Percentiles rank a stretch among this genome's conserved stretches.
These are phyloP conservation scores for Trichoderma sp. DNA, from an alignment of 2,329 filamentous ascomycete species.

Conservation along the genomic window DNA sequence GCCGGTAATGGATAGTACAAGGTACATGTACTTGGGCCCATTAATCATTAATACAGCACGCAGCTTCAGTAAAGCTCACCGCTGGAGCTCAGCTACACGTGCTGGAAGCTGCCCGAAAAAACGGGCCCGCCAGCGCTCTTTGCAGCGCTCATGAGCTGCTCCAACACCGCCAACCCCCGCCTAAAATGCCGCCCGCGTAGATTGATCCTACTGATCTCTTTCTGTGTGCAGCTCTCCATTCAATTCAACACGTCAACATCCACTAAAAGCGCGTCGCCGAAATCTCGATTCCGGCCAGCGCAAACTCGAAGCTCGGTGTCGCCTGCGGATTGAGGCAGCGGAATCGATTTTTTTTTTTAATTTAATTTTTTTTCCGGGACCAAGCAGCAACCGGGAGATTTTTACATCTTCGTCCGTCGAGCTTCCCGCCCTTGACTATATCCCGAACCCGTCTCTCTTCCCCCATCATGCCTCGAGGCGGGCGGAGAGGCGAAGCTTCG, in stretches of 20 bases:
- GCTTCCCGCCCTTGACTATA: not conserved
- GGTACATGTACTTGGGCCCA: too few species aligned
- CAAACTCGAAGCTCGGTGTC: constrained; percentile 13
- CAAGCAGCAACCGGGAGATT: not conserved
- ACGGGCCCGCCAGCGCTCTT: not conserved
- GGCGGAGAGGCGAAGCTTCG: constrained; percentile 23
- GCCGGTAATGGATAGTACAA: too few species aligned
- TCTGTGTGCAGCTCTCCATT: not conserved
- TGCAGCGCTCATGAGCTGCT: not conserved
- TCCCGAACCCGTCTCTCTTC: not conserved
- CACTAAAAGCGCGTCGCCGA: constrained; percentile 19
- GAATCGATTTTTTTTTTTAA: not conserved
- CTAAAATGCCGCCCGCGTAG: not conserved
- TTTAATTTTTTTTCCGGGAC: too few species aligned
- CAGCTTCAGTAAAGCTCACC: constrained; percentile 8
- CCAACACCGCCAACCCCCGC: not conserved
- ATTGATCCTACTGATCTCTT: not conserved
- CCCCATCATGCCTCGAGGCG: constrained; percentile 33
- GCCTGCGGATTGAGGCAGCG: not conserved
- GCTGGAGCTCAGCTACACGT: constrained; percentile 15
- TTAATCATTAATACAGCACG: not conserved
- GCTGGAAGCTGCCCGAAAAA: constrained; percentile 1
- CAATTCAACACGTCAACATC: constrained; percentile 23
- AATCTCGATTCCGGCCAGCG: constrained; percentile 7
- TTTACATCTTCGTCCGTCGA: not conserved